Conservation (phyloP, 2,329 filamentous ascomycete genomes). For the Myotisia sp. region DNA sequence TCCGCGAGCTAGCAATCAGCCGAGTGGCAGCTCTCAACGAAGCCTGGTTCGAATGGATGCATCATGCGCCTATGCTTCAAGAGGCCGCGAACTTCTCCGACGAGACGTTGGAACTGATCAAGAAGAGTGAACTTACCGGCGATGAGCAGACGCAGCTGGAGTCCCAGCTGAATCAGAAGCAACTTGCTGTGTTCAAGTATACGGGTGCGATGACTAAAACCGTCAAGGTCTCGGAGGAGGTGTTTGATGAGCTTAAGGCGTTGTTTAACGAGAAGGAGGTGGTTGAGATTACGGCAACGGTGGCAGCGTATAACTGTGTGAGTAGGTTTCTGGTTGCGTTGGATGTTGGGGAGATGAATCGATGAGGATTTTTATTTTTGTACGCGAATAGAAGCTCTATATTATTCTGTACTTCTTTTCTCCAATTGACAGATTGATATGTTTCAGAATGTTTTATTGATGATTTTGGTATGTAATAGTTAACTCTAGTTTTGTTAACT, state of each 20-base stretch:
- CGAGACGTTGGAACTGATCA: conserved; percentile 34
- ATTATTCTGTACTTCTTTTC: no score
- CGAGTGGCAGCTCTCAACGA: conserved; percentile 66
- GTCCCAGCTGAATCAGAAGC: conserved; percentile 38
- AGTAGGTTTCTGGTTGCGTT: conserved; percentile 70
- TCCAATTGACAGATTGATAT: no score
- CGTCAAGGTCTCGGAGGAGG: conserved; percentile 52
- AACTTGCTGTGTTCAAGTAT: conserved; percentile 57
- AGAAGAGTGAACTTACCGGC: conserved; percentile 22
- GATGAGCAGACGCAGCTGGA: conserved; percentile 19
- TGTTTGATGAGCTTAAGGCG: conserved; percentile 49
- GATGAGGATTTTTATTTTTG: conserved; percentile 4
- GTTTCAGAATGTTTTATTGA: no score
- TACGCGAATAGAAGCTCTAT: no score
- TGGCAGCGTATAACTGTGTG: conserved; percentile 73
- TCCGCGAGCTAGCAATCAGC: conserved; percentile 68
- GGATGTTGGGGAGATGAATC: conserved; percentile 42
- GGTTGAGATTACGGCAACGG: conserved; percentile 66
- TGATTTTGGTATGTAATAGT: no score
- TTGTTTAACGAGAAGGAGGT: conserved; percentile 56
- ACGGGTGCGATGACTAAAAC: conserved; percentile 72
- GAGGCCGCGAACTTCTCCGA: conserved; percentile 42
- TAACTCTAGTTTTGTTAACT: no score
- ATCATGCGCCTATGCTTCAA: conserved; percentile 61
- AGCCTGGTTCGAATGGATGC: conserved; percentile 74